Evolutionary conservation across 2,329 filamentous ascomycete species (phyloP).

Genomic region (Didymella lethalis): DNA sequence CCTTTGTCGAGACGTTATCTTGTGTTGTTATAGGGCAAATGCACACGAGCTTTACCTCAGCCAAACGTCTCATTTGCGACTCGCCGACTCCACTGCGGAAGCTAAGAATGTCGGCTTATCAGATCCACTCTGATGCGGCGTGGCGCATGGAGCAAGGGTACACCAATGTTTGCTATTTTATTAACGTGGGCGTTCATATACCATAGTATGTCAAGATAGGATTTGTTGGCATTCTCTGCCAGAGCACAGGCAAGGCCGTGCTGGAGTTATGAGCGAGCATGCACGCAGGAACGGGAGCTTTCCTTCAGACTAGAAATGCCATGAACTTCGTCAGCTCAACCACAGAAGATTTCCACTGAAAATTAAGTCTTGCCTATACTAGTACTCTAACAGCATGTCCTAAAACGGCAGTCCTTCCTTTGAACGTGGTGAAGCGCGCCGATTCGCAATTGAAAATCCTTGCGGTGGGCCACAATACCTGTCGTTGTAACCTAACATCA

Average conservation of each 20-base stretch:
- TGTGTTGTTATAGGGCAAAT: not conserved
- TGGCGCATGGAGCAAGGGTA: not conserved
- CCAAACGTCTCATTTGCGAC: constrained; percentile 1
- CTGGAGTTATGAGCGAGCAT: no score
- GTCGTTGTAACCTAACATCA: not conserved
- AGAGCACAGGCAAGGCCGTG: not conserved
- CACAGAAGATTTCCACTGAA: no score
- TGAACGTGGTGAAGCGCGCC: not conserved
- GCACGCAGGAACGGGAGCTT: no score
- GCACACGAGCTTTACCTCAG: not conserved
- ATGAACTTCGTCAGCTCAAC: no score
- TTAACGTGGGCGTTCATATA: no score
- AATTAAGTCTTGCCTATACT: no score
- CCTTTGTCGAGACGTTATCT: not conserved
- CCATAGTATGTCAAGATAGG: no score
- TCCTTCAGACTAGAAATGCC: no score
- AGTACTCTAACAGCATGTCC: not conserved
- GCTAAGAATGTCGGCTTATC: constrained; percentile 1
- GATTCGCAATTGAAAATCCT: not conserved
- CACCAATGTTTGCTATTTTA: not conserved
- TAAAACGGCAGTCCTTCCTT: no score
- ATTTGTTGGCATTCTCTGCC: not conserved
- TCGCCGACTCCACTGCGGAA: constrained; percentile 15
- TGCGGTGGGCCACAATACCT: not conserved
- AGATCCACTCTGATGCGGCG: constrained; percentile 1